Percentiles rank a stretch among this genome's conserved stretches.
Evolutionary conservation across 1,284 basidiomycete species (phyloP).

Genomic region (Cryptococcus sp.): DNA sequence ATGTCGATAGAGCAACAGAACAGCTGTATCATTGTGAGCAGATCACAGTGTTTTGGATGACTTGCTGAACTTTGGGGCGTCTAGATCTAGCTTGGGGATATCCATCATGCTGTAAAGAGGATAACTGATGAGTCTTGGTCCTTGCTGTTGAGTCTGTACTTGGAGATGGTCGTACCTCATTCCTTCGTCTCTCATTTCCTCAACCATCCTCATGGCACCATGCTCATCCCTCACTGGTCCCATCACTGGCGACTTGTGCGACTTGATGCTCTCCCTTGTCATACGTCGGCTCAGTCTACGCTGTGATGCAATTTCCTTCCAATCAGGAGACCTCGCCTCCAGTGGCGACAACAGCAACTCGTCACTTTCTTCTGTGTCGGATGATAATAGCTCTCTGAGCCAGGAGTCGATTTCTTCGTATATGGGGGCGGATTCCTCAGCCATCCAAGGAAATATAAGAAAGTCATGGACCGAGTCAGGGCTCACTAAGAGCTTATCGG

Average conservation of each 20-base stretch:
- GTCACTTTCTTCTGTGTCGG: constrained; percentile 8
- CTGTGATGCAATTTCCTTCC: constrained; percentile 5
- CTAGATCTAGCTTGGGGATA: constrained; percentile 22
- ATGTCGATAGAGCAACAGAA: no score
- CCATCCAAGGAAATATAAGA: constrained; percentile 44
- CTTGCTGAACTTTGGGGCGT: not conserved
- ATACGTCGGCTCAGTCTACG: constrained; percentile 9
- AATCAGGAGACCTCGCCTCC: constrained; percentile 3
- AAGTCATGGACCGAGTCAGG: constrained; percentile 45
- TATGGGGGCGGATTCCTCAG: constrained; percentile 31
- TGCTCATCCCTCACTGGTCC: constrained; percentile 14
- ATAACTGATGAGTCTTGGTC: not conserved
- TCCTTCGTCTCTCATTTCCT: constrained; percentile 32
- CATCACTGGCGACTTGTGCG: constrained; percentile 26
- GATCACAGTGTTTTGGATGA: no score
- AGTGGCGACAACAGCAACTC: constrained; percentile 6
- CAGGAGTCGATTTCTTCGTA: constrained; percentile 41
- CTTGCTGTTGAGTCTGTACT: not conserved
- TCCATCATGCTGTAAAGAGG: constrained; percentile 23
- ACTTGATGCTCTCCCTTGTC: constrained; percentile 16
- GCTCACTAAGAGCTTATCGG: constrained; percentile 25
- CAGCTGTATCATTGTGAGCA: no score
- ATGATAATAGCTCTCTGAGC: constrained; percentile 30
- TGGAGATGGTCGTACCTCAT: constrained; percentile 19
- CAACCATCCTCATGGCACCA: constrained; percentile 22